Evolutionary conservation across 2,329 filamentous ascomycete genomes (phyloP).

Genomic region (Alternaria hordeiaustralica): DNA sequence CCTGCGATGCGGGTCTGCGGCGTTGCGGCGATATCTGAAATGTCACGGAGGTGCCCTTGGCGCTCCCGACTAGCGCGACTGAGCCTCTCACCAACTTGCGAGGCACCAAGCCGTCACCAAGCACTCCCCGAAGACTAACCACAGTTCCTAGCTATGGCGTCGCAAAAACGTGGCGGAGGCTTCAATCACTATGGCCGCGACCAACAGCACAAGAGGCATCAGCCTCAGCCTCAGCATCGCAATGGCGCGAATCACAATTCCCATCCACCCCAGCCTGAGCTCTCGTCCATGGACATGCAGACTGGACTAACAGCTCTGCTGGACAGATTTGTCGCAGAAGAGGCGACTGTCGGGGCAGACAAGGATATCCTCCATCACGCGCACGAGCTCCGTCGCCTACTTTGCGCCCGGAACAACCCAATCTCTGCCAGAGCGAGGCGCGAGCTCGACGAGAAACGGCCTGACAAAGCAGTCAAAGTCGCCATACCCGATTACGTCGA

Average conservation of each 20-base stretch:
- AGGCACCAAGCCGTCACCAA: neutral
- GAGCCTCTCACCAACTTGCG: neutral
- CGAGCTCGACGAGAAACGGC: slow-evolving; percentile 44
- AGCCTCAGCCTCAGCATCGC: slow-evolving; percentile 1
- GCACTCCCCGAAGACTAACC: neutral
- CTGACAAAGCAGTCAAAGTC: slow-evolving; percentile 23
- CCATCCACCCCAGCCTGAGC: slow-evolving; percentile 9
- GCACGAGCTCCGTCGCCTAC: slow-evolving; percentile 32
- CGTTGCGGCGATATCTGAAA: slow-evolving; percentile 19
- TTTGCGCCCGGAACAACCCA: slow-evolving; percentile 37
- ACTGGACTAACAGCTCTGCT: slow-evolving; percentile 40
- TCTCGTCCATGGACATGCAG: slow-evolving; percentile 33
- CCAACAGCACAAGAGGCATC: slow-evolving; percentile 6
- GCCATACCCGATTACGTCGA: slow-evolving; percentile 37
- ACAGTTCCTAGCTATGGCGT: slow-evolving; percentile 18
- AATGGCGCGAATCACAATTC: neutral
- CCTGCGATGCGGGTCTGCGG: slow-evolving; percentile 3
- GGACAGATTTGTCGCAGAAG: slow-evolving; percentile 38
- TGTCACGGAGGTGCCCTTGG: slow-evolving; percentile 20
- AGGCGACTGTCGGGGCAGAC: slow-evolving; percentile 31
- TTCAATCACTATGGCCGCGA: slow-evolving; percentile 29
- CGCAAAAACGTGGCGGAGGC: slow-evolving; percentile 25
- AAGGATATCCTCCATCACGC: slow-evolving; percentile 39
- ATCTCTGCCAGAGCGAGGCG: slow-evolving; percentile 60
- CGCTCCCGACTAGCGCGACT: slow-evolving; percentile 14